Percentiles rank a stretch among this genome's conserved stretches.
Evolutionary conservation across 176 grass and related monocot genomes (phyloP).

Genomic region (Oryza longistaminata): DNA sequence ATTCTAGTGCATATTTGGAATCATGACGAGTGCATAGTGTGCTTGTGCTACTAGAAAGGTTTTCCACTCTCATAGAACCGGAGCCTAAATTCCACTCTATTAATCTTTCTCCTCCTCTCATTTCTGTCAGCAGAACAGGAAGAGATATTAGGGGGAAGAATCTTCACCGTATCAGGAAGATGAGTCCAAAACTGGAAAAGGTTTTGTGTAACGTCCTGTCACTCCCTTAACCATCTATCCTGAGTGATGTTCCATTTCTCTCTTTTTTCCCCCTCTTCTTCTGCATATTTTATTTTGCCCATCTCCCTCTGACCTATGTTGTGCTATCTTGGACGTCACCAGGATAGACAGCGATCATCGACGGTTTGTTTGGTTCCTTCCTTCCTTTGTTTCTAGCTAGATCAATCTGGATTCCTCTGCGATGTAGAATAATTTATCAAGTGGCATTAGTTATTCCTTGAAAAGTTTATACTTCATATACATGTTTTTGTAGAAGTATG

Average conservation of each 20-base stretch:
- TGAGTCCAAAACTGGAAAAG: constrained; percentile 36
- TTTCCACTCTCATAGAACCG: constrained; percentile 20
- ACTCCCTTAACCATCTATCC: constrained; percentile 4
- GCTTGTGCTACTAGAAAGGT: neutral
- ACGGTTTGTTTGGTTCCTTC: neutral
- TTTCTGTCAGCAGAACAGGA: neutral
- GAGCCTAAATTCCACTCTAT: neutral
- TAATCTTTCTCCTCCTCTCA: neutral
- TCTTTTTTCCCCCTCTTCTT: neutral
- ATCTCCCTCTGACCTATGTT: constrained; percentile 18
- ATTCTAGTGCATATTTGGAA: too few species aligned
- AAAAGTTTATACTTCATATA: neutral
- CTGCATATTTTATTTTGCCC: neutral
- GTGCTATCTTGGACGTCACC: constrained; percentile 32
- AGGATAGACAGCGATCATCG: constrained; percentile 39
- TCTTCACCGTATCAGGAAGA: neutral
- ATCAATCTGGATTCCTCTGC: constrained; percentile 9
- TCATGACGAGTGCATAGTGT: neutral
- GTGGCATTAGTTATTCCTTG: neutral
- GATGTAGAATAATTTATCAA: constrained; percentile 11
- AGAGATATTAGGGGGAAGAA: neutral
- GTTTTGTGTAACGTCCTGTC: constrained; percentile 13
- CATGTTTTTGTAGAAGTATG: too few species aligned
- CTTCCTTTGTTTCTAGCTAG: constrained; percentile 2
- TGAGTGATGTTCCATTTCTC: constrained; percentile 1